Percentiles rank a stretch among this genome's conserved stretches.
Conservation (phyloP, 73 alveolate genomes). For the Paramecium octaurelia region DNA sequence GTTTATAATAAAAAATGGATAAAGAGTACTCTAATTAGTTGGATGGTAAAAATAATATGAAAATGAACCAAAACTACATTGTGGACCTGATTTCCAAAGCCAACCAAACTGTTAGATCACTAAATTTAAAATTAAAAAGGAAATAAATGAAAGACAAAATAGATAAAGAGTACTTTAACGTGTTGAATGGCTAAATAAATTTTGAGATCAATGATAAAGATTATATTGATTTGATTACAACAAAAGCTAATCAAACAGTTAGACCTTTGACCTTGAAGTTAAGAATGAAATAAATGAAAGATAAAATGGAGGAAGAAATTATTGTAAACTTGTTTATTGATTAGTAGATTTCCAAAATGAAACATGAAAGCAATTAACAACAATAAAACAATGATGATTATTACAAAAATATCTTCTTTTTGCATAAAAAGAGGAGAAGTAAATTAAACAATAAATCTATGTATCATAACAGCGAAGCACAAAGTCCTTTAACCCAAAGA, state of each 20-base stretch:
- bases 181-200: neutral
- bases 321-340: neutral
- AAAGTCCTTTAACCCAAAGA: neutral
- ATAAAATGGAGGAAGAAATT: neutral
- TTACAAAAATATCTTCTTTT: neutral
- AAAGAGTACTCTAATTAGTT: neutral
- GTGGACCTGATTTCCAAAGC: neutral
- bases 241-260: neutral
- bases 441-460: neutral
- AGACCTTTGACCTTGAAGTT: neutral
- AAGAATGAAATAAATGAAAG: constrained; percentile 24
- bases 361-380: neutral
- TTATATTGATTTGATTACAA: neutral
- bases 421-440: neutral
- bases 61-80: neutral
- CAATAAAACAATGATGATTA: neutral
- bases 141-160: neutral
- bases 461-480: neutral
- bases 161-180: neutral
- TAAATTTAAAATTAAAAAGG: neutral
- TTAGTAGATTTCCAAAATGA: neutral
- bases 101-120: neutral
- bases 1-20: neutral
- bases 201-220: neutral
- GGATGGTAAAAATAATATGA: neutral